These are phyloP conservation scores for Cenchrus fungigraminus DNA, from an alignment of 176 grass and related monocot species.

Conservation along the genomic window DNA sequence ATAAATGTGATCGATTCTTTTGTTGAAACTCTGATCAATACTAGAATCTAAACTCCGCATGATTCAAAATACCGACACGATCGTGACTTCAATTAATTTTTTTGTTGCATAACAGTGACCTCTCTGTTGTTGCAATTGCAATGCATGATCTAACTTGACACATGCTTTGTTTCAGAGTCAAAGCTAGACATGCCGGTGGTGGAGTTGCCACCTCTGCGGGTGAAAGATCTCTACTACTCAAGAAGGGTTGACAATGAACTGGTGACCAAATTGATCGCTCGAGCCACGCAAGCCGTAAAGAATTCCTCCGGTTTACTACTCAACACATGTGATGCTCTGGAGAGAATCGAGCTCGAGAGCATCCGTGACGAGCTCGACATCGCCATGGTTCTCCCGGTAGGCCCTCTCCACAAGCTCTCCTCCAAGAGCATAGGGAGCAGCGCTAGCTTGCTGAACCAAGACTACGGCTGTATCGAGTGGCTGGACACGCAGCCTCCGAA, in stretches of 20 bases:
- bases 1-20: too few relatives aligned
- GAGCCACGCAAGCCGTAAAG: not conserved
- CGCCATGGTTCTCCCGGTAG: not conserved
- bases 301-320: constrained; percentile 34
- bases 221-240: too few relatives aligned
- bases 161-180: not conserved
- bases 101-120: too few relatives aligned
- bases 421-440: too few relatives aligned
- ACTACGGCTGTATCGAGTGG: constrained; percentile 41
- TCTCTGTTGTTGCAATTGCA: too few relatives aligned
- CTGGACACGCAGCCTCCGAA: constrained; percentile 8
- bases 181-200: constrained; percentile 10
- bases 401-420: constrained; percentile 47
- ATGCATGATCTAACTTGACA: too few relatives aligned
- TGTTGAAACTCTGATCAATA: too few relatives aligned
- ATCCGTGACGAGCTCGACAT: not conserved
- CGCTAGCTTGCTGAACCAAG: constrained; percentile 15
- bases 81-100: too few relatives aligned
- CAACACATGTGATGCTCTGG: constrained; percentile 32
- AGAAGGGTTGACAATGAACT: not conserved
- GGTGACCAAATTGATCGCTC: not conserved
- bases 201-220: constrained; percentile 33
- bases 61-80: too few relatives aligned
- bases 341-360: not conserved
- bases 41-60: too few relatives aligned